Conservation (phyloP, 441 rosid species). For the Melastoma candidum region DNA sequence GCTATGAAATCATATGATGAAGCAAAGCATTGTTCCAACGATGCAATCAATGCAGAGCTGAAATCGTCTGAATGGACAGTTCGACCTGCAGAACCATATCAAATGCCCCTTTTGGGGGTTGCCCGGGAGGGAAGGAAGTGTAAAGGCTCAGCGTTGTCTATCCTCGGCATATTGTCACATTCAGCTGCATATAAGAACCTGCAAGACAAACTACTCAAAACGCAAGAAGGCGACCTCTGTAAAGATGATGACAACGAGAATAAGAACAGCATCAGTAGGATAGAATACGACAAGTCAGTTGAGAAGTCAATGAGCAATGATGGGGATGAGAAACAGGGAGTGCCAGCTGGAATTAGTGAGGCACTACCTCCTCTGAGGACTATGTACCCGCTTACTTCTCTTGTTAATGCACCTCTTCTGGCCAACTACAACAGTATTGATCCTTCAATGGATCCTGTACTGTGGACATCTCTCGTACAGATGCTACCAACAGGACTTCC, state of each 20-base stretch:
- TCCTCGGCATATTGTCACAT: constrained; percentile 66
- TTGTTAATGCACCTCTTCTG: constrained; percentile 74
- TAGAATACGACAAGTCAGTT: constrained; percentile 67
- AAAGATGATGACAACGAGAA: constrained; percentile 82
- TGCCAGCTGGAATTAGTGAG: constrained; percentile 42
- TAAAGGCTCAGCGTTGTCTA: constrained; percentile 45
- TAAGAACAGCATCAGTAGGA: constrained; percentile 55
- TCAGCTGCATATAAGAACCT: constrained; percentile 76
- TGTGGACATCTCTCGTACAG: constrained; percentile 74
- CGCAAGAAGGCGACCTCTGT: constrained; percentile 33
- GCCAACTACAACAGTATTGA: constrained; percentile 68
- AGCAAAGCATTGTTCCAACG: constrained; percentile 37
- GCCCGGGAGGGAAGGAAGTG: constrained; percentile 34
- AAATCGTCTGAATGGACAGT: constrained; percentile 55
- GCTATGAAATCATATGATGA: constrained; percentile 59
- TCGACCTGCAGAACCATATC: constrained; percentile 72
- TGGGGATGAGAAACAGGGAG: constrained; percentile 38
- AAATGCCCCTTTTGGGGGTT: constrained; percentile 67
- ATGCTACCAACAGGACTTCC: constrained; percentile 63
- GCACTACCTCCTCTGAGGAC: constrained; percentile 70
- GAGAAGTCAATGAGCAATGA: constrained; percentile 56
- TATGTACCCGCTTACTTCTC: constrained; percentile 61
- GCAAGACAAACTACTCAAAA: constrained; percentile 68
- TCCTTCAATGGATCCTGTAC: constrained; percentile 68
- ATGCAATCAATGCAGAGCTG: constrained; percentile 67